Conservation (phyloP, 805 yeast species). For the Saccharomycopsis schoenii region DNA sequence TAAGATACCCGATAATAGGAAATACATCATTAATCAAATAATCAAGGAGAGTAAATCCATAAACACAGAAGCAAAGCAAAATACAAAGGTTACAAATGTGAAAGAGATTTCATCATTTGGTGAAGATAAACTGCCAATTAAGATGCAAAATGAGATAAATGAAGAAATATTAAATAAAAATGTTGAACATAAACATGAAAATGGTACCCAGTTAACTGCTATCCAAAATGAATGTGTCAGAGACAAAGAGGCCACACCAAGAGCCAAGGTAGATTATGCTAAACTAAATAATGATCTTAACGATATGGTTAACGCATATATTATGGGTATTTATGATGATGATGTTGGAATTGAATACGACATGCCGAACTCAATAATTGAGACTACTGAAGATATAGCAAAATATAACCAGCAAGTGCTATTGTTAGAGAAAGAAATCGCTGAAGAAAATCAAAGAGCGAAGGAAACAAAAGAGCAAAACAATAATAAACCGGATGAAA, state of each 20-base stretch:
- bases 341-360: constrained; percentile 41
- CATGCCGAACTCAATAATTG: constrained; percentile 29
- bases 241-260: constrained; percentile 12
- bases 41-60: not conserved
- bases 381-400: constrained; percentile 39
- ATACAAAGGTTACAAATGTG: constrained; percentile 7
- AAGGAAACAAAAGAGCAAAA: not conserved
- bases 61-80: constrained; percentile 18
- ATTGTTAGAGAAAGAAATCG: constrained; percentile 21
- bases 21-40: not conserved
- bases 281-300: constrained; percentile 33
- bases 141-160: not conserved
- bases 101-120: not conserved
- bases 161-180: constrained; percentile 4
- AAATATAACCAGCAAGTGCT: constrained; percentile 35
- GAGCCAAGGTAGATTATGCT: constrained; percentile 25
- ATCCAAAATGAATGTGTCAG: constrained; percentile 12
- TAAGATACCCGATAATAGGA: not conserved
- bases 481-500: constrained; percentile 1
- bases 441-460: constrained; percentile 4
- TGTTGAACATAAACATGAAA: constrained; percentile 9
- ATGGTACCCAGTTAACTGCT: not conserved
- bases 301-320: constrained; percentile 44
- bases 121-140: not conserved
- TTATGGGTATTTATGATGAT: constrained; percentile 43